phyloP scores from a whole-genome alignment of 805 yeast genomes.

The Torulaspora maleeae region DNA sequence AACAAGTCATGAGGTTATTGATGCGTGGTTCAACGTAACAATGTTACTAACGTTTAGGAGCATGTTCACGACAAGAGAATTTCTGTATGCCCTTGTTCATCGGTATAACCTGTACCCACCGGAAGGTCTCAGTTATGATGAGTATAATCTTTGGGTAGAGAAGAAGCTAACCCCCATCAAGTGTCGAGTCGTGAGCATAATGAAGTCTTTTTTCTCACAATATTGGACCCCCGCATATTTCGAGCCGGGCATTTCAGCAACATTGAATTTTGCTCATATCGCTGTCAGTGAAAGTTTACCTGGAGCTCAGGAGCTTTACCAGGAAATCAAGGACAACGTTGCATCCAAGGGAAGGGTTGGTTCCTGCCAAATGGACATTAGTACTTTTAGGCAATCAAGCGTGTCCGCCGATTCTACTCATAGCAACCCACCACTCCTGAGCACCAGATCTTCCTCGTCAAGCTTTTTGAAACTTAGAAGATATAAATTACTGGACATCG shows the following conservation, averaged over 20 bases:
- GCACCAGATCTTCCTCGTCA: constrained; percentile 10
- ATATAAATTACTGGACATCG: constrained; percentile 59
- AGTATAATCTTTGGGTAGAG: constrained; percentile 70
- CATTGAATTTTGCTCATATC: constrained; percentile 40
- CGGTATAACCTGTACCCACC: constrained; percentile 76
- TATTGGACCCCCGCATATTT: constrained; percentile 66
- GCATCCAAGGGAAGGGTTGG: constrained; percentile 11
- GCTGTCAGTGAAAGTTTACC: constrained; percentile 42
- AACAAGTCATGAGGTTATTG: constrained; percentile 64
- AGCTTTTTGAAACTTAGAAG: constrained; percentile 33
- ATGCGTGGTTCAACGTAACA: constrained; percentile 59
- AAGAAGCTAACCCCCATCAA: constrained; percentile 66
- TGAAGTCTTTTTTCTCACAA: constrained; percentile 61
- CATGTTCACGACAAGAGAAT: constrained; percentile 61
- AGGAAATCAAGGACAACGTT: constrained; percentile 38
- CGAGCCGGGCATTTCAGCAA: constrained; percentile 40
- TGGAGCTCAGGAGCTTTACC: constrained; percentile 40
- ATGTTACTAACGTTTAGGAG: constrained; percentile 73
- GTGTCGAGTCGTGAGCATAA: constrained; percentile 56
- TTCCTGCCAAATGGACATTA: constrained; percentile 9
- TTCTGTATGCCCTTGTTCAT: constrained; percentile 54
- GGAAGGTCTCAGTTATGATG: constrained; percentile 79
- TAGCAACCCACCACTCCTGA: constrained; percentile 1
- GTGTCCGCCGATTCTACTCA: not conserved
- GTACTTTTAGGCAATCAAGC: not conserved